phyloP scores from a whole-genome alignment of 2,329 filamentous ascomycete genomes.

The Cytospora piceae region DNA sequence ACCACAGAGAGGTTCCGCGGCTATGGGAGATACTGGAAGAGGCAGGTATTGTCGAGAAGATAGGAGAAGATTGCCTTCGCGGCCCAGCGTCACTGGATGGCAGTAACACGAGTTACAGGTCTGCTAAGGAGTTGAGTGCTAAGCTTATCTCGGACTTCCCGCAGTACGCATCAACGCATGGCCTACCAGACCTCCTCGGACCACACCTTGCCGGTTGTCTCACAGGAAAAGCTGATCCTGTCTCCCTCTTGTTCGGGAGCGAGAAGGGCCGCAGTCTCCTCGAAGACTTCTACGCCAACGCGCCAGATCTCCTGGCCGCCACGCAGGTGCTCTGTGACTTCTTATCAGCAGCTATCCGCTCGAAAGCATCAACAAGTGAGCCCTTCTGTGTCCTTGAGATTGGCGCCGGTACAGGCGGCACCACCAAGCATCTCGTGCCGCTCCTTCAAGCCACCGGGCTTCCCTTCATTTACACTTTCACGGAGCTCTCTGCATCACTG shows the following conservation, averaged over 20 bases:
- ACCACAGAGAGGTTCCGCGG: conserved; percentile 29
- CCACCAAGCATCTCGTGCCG: conserved; percentile 40
- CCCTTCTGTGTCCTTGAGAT: conserved; percentile 44
- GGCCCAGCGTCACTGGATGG: too few species aligned
- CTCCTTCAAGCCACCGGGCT: conserved; percentile 34
- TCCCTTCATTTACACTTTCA: conserved; percentile 45
- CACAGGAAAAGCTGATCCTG: conserved; percentile 40
- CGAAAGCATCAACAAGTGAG: too few species aligned
- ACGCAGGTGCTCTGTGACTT: too few species aligned
- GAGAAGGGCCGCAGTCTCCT: conserved; percentile 35
- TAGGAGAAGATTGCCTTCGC: background rate
- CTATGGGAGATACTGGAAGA: conserved; percentile 8
- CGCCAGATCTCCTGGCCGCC: too few species aligned
- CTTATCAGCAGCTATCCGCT: too few species aligned
- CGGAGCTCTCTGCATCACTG: conserved; percentile 44
- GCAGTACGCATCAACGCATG: conserved; percentile 37
- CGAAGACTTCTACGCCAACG: conserved; percentile 36
- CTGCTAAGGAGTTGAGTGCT: too few species aligned
- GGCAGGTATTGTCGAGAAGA: background rate
- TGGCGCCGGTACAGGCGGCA: conserved; percentile 49
- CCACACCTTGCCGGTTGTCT: conserved; percentile 44
- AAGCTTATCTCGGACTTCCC: too few species aligned
- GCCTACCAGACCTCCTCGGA: conserved; percentile 40
- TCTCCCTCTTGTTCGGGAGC: conserved; percentile 45
- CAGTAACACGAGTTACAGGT: too few species aligned